Conservation (phyloP, 1,284 basidiomycete species). For the Coniferiporia sulphurascens region DNA sequence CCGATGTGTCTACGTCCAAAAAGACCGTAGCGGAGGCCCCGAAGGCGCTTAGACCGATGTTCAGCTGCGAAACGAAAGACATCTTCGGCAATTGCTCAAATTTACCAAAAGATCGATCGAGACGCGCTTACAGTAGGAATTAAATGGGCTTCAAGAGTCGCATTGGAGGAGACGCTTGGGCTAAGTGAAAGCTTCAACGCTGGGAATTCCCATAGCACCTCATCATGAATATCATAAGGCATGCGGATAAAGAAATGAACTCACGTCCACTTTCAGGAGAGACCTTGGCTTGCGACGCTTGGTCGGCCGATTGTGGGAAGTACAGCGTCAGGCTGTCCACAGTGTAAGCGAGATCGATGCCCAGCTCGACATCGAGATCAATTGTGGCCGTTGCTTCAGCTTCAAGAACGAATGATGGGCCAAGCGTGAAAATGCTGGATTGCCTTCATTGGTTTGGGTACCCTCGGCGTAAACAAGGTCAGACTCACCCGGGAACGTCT, state of each 20-base stretch:
- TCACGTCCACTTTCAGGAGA: constrained; percentile 32
- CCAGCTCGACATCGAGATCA: constrained; percentile 10
- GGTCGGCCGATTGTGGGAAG: constrained; percentile 6
- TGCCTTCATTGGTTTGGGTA: not conserved
- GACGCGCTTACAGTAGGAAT: constrained; percentile 35
- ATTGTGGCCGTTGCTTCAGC: constrained; percentile 22
- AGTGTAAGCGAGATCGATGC: constrained; percentile 6
- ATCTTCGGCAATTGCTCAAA: not conserved
- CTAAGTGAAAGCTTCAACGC: constrained; percentile 39
- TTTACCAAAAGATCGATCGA: not conserved
- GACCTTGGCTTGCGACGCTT: constrained; percentile 19
- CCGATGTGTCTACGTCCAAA: constrained; percentile 41
- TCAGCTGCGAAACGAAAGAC: constrained; percentile 25
- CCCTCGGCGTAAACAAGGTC: not conserved
- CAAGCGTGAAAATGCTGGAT: constrained; percentile 19
- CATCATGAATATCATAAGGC: not conserved
- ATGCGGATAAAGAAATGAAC: constrained; percentile 19
- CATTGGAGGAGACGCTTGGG: constrained; percentile 36
- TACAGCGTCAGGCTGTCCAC: constrained; percentile 5
- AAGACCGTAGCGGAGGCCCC: constrained; percentile 36
- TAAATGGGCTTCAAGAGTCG: constrained; percentile 40
- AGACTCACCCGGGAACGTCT: constrained; percentile 35
- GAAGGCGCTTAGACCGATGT: constrained; percentile 40
- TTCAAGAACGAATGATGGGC: constrained; percentile 32
- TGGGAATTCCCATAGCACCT: constrained; percentile 19